phyloP scores from a whole-genome alignment of 768 basidiomycete genomes.

The Collybia sordida region DNA sequence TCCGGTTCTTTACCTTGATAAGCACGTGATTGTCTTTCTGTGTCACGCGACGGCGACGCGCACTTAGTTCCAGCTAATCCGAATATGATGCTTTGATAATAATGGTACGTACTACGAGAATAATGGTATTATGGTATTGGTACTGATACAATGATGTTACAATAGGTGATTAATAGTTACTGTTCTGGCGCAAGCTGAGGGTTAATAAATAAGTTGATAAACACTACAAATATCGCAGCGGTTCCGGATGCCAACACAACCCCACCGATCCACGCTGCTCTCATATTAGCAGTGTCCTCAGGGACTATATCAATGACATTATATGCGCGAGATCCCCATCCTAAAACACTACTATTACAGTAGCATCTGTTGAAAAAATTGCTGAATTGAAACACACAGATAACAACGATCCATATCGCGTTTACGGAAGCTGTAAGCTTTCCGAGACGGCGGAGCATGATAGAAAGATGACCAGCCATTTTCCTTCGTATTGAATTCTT shows the following conservation, averaged over 20 bases:
- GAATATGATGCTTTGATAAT: too few species aligned
- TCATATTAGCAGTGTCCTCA: slow-evolving; percentile 24
- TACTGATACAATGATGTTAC: too few species aligned
- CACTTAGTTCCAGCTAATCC: too few species aligned
- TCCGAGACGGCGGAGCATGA: slow-evolving; percentile 26
- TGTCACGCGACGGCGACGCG: too few species aligned
- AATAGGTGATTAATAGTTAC: too few species aligned
- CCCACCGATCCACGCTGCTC: slow-evolving; percentile 35
- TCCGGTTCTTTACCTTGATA: too few species aligned
- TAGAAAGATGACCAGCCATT: slow-evolving; percentile 17
- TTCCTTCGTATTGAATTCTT: not conserved
- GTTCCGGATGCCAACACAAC: slow-evolving; percentile 23
- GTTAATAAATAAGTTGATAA: slow-evolving; percentile 26
- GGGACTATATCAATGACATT: slow-evolving; percentile 20
- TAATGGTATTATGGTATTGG: too few species aligned
- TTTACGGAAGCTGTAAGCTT: slow-evolving; percentile 28
- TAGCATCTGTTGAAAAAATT: slow-evolving; percentile 33
- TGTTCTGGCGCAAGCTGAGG: slow-evolving; percentile 5
- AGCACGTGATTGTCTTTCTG: too few species aligned
- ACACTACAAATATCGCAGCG: slow-evolving; percentile 22
- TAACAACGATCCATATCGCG: slow-evolving; percentile 27
- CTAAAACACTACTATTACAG: slow-evolving; percentile 33
- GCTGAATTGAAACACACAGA: slow-evolving; percentile 31
- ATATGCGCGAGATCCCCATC: slow-evolving; percentile 23
- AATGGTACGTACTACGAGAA: too few species aligned